Evolutionary conservation across 2,329 filamentous ascomycete species (phyloP).

Genomic region (Epichloe uncinata): DNA sequence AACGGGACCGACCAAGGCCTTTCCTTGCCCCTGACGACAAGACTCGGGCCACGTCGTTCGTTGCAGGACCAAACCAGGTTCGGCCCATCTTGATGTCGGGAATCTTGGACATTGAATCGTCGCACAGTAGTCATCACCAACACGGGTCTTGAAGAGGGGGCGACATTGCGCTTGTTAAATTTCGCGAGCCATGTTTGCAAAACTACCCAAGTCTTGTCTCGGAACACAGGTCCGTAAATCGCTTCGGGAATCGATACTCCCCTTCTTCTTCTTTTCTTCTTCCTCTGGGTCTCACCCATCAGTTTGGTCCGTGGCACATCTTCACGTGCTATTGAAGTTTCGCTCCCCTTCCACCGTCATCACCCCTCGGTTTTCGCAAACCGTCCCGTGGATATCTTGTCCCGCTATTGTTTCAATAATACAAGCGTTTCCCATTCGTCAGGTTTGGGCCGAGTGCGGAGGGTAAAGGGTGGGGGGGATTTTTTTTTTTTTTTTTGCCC

Average conservation of each 20-base stretch:
- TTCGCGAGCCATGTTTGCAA: constrained; percentile 1
- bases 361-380: not conserved
- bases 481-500: not conserved
- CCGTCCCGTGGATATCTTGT: not conserved
- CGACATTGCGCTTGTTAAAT: not conserved
- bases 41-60: no score
- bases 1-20: no score
- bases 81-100: no score
- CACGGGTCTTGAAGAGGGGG: no score
- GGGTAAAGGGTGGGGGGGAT: not conserved
- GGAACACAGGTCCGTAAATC: not conserved
- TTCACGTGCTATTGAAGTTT: not conserved
- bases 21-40: no score
- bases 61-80: no score
- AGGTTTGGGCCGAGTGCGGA: not conserved
- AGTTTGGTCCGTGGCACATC: not conserved
- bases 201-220: not conserved
- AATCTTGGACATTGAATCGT: no score
- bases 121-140: no score
- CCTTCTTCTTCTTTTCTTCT: not conserved
- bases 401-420: not conserved
- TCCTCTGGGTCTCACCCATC: no score
- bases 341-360: not conserved
- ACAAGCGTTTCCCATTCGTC: not conserved
- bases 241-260: not conserved